phyloP scores from a whole-genome alignment of 192 early-diverging fungal genomes.

The Pilaira anomala region DNA sequence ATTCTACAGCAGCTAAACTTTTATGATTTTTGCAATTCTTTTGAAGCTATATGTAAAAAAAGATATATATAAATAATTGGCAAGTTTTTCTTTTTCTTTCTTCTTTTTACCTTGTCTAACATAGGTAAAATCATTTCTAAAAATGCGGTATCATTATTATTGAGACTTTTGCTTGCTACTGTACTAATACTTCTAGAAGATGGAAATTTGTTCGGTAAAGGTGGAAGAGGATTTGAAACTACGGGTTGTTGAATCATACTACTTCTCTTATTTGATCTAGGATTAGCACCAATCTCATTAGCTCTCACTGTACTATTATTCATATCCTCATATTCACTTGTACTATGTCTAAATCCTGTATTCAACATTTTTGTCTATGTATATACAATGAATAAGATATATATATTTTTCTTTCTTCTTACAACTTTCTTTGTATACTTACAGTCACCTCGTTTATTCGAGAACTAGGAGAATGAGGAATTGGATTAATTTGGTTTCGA shows the following conservation, averaged over 20 bases:
- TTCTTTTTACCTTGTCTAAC: conserved; percentile 4
- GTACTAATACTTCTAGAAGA: conserved; percentile 23
- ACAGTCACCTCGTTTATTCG: conserved; percentile 26
- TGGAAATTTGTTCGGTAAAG: conserved; percentile 6
- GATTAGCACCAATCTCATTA: conserved; percentile 19
- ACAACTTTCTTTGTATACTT: no score
- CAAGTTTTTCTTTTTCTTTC: background rate
- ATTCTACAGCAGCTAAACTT: conserved; percentile 41
- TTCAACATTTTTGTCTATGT: conserved; percentile 20
- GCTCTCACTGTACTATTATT: conserved; percentile 31
- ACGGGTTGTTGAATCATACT: conserved; percentile 9
- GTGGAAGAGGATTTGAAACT: conserved; percentile 2
- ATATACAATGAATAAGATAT: background rate
- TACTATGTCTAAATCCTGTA: conserved; percentile 21
- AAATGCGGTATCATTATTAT: background rate
- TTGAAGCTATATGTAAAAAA: conserved; percentile 28
- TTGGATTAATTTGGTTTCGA: conserved; percentile 16
- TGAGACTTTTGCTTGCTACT: background rate
- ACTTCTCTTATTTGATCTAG: conserved; percentile 7
- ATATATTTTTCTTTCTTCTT: background rate
- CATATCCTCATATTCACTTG: conserved; percentile 20
- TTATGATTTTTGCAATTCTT: conserved; percentile 26
- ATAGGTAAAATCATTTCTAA: conserved; percentile 6
- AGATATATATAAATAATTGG: background rate
- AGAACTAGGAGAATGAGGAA: background rate